phyloP scores from a whole-genome alignment of 441 rosid genomes.

The Euphorbia schlechtendalii region DNA sequence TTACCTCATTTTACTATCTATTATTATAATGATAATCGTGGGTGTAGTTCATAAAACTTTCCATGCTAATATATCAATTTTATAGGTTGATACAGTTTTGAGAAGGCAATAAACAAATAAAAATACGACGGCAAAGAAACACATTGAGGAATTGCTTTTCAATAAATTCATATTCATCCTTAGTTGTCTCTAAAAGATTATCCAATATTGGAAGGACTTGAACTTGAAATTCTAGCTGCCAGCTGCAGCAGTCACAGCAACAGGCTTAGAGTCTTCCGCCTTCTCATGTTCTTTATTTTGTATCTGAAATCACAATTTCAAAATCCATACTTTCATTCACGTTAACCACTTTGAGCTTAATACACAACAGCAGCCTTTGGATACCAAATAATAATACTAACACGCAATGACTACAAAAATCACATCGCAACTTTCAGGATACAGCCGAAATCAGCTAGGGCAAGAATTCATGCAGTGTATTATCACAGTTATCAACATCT shows the following conservation, averaged over 20 bases:
- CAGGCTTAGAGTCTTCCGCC: conserved; percentile 53
- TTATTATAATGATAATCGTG: too few species aligned
- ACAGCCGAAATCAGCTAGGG: too few species aligned
- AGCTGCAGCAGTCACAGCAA: conserved; percentile 33
- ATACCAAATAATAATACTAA: not conserved
- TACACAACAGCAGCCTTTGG: too few species aligned
- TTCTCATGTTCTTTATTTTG: conserved; percentile 71
- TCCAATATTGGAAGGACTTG: not conserved
- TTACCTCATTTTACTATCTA: too few species aligned
- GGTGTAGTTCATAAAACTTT: not conserved
- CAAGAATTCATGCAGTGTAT: too few species aligned
- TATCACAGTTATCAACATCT: too few species aligned
- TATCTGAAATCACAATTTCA: conserved; percentile 33
- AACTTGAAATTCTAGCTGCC: conserved; percentile 26
- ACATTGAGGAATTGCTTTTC: not conserved
- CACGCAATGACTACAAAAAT: too few species aligned
- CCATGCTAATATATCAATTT: not conserved
- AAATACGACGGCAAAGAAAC: not conserved
- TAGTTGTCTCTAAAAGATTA: not conserved
- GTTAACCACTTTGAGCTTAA: too few species aligned
- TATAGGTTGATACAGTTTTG: not conserved
- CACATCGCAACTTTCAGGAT: too few species aligned
- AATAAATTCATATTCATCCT: not conserved
- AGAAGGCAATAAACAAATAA: not conserved
- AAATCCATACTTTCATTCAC: too few species aligned